These are phyloP conservation scores for Epichloe sibirici DNA, from an alignment of 2,329 filamentous ascomycete species.

Conservation along the genomic window DNA sequence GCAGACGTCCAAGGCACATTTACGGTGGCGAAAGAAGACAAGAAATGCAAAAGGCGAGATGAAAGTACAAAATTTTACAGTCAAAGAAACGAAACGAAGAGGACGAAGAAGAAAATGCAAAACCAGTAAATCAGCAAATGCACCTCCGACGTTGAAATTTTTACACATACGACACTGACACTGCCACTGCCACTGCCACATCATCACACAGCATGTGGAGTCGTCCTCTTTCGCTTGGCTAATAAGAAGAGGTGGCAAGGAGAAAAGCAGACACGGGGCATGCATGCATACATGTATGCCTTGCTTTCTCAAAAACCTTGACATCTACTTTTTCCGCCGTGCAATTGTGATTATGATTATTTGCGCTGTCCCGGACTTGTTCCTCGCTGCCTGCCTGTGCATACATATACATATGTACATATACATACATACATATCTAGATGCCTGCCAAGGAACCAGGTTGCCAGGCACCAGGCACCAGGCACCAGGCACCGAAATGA, in stretches of 20 bases:
- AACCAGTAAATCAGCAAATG: not conserved
- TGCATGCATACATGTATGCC: not conserved
- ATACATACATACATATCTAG: too few species aligned
- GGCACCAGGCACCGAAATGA: too few species aligned
- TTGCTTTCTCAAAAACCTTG: too few species aligned
- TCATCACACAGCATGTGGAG: not conserved
- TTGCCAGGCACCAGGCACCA: too few species aligned
- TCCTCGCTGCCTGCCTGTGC: too few species aligned
- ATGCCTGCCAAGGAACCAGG: too few species aligned
- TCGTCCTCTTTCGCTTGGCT: slow-evolving; percentile 3
- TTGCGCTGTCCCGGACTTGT: too few species aligned
- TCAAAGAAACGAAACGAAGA: not conserved
- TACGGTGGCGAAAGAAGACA: not conserved
- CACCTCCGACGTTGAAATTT: not conserved
- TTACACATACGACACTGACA: not conserved
- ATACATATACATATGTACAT: too few species aligned
- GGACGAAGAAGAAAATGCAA: not conserved
- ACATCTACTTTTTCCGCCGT: too few species aligned
- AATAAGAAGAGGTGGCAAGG: not conserved
- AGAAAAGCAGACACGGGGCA: not conserved
- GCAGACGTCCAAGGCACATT: not conserved
- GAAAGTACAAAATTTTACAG: not conserved
- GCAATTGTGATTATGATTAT: too few species aligned
- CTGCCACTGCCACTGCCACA: not conserved
- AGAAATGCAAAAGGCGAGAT: not conserved